Base-by-base conservation (phyloP, 2,329 filamentous ascomycete species). In the Didymella pomorum region DNA sequence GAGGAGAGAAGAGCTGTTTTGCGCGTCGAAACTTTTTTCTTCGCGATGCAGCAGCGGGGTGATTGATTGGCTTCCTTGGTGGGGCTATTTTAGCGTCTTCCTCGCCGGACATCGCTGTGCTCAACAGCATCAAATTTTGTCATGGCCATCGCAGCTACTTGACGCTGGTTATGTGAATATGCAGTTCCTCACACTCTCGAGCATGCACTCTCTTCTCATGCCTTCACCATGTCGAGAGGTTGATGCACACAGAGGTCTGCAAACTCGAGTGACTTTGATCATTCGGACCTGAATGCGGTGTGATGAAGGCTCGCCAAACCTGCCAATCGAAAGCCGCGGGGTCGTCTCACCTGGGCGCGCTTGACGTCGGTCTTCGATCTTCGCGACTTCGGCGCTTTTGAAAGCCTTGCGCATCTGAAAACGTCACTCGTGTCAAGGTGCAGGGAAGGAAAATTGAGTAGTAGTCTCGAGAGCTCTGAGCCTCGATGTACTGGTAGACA, bases 301-400 rank as follows among this genome's bases (percentile, higher is more conserved):
- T 58, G 50, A 50, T 31, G 28, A 44, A 35, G 44, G 37, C 56
- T 63, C 61, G 62, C 65, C 56, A 64, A 62, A 59, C 56, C 60
- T 60, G 64, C 67, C 64, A 69, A 67, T 70, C 50, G 53, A 37
- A 31, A 23, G 45, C 28, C 46, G 56, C 63, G 56, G 61, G 63
- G 55, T 56, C 41, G 11, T 12, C 7, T 18, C 20, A 48, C 29
- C 43, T 49, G 9, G 48, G 49, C 28, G 25, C 39, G 41, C 28
- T 35, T 58, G 55, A 58, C 55, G 44, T 58, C 37, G 44, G 20
- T 44, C 2, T 26, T 43, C 41, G 41, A 26, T 43, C 23, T 26
- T 18, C 23, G 18, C 23, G 14, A 43, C 41, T 26, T 43, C 39
- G 23, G 21, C 21, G 23, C 21, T 43, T 10, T 2, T 26, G 21